These are phyloP conservation scores for Haematococcus lacustris DNA, from an alignment of 139 green algal species.

Conservation along the genomic window DNA sequence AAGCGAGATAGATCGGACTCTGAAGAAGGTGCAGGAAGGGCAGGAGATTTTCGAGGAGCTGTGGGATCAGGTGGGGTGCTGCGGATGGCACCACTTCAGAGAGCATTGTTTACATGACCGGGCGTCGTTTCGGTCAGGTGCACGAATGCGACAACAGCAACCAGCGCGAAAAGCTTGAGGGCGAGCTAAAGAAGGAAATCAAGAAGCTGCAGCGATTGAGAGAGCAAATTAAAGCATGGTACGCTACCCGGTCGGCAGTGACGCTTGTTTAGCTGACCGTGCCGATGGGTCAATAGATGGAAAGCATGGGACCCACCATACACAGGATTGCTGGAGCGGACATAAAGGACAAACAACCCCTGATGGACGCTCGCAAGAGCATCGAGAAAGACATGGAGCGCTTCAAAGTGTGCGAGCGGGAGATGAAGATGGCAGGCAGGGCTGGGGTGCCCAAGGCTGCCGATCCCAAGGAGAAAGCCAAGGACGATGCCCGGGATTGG, in stretches of 20 bases:
- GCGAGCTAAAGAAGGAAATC: conserved; percentile 98
- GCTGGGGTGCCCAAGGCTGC: conserved; percentile 2
- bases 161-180: conserved; percentile 94
- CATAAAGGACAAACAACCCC: conserved; percentile 94
- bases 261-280: background rate
- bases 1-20: conserved; percentile 83
- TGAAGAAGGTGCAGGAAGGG: conserved; percentile 95
- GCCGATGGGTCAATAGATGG: background rate
- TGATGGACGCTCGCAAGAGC: conserved; percentile 73
- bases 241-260: conserved; percentile 2
- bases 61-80: conserved; percentile 94
- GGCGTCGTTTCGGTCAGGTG: conserved; percentile 47
- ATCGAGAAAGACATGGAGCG: conserved; percentile 97
- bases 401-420: conserved; percentile 95
- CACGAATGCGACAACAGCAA: conserved; percentile 85
- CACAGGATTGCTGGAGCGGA: conserved; percentile 73
- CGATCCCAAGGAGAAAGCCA: conserved; percentile 83
- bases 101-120: background rate
- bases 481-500: conserved; percentile 84
- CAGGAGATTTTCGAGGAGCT: conserved; percentile 94
- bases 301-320: background rate
- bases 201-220: conserved; percentile 98
- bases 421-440: conserved; percentile 75
- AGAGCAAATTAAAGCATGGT: conserved; percentile 98
- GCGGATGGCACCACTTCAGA: background rate